Evolutionary conservation across 306 rosid genomes (phyloP), one percentile per base, ranked within the genome.

Genomic region (Trifolium fragiferum): DNA sequence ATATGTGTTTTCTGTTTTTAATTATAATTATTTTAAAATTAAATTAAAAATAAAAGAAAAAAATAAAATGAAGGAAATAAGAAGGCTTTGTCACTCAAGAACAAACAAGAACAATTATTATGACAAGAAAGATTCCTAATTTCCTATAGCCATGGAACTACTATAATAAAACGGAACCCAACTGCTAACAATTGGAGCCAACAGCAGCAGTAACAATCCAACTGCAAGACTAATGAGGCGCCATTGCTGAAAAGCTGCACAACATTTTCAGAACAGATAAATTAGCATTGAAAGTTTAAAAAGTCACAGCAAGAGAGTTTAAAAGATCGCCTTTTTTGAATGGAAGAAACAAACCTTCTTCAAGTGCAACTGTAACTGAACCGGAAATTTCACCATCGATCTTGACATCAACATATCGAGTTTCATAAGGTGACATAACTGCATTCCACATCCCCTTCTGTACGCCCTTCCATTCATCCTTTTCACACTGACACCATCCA

Each of bases 111-210:
- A 89, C 68, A 44, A 89, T 88, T 65, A 92, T 80, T 41, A 92
- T 37, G 74, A 89, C 90, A 66, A 90, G 91, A 78, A 92, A 89
- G 82, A 92, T 68, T 38, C 93, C n/a, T n/a, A n/a, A n/a, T n/a
- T n/a, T n/a, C n/a, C 96, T 9, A 89, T 85, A 23, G 82, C 83
- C 96, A 92, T 89, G 8, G 96, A 92, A 86, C 89, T 88, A 85
- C 92, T 86, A 72, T 92, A 89, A 61, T 89, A 92, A 77, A 88
- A 92, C 0, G 93, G 96, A 80, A 92, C 96, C 96, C 93, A 88
- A 70, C 72, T 82, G 87, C 92, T 88, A 77, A 89, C 21, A 60
- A 81, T 72, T 27, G 96, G 97, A 78, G 97, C 93, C 80, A 89
- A 66, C 51, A 92, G 72, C 44, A 92, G 68, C 50, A 88, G 43